Conservation (phyloP, 768 basidiomycete species). For the Suillus clintonianus region DNA sequence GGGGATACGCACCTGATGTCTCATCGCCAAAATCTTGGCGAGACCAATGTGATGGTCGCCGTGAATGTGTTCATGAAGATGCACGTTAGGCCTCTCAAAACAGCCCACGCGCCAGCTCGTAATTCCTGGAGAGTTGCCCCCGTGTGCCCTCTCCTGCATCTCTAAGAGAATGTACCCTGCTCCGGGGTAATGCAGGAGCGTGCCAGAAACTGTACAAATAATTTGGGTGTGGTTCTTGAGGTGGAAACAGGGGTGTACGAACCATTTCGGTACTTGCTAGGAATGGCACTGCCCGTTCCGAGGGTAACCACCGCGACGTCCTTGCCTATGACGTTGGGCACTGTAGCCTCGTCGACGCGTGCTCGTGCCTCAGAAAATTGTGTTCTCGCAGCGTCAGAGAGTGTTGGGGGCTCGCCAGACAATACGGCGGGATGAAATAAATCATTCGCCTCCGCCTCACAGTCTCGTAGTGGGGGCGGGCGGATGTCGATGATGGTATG, state of each 20-base stretch:
- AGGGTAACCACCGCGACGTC: slow-evolving; percentile 74
- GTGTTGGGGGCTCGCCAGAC: too few relatives aligned
- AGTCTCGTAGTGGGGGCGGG: too few relatives aligned
- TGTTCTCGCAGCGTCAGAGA: too few relatives aligned
- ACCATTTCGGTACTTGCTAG: slow-evolving; percentile 89
- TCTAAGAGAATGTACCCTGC: slow-evolving; percentile 82
- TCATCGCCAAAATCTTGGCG: slow-evolving; percentile 67
- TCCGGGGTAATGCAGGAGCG: slow-evolving; percentile 72
- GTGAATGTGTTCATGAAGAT: slow-evolving; percentile 91
- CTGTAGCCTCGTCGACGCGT: too few relatives aligned
- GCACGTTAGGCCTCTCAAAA: slow-evolving; percentile 71
- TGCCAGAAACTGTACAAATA: slow-evolving; percentile 60
- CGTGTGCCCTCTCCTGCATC: slow-evolving; percentile 93
- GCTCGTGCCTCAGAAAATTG: too few relatives aligned
- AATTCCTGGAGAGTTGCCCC: slow-evolving; percentile 82
- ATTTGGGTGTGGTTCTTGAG: not conserved
- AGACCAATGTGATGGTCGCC: slow-evolving; percentile 92
- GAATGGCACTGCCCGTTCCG: slow-evolving; percentile 87
- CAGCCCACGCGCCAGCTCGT: slow-evolving; percentile 57
- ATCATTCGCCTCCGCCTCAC: too few relatives aligned
- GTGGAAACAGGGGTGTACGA: slow-evolving; percentile 16
- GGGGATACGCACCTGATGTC: slow-evolving; percentile 54
- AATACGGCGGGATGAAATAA: too few relatives aligned
- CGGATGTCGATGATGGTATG: too few relatives aligned
- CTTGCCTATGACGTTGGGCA: slow-evolving; percentile 43